A percentile compares a stretch with the other conserved stretches of the same genome.
Evolutionary conservation across 768 basidiomycete species (phyloP).

Genomic region (Infundibulicybe gibba): DNA sequence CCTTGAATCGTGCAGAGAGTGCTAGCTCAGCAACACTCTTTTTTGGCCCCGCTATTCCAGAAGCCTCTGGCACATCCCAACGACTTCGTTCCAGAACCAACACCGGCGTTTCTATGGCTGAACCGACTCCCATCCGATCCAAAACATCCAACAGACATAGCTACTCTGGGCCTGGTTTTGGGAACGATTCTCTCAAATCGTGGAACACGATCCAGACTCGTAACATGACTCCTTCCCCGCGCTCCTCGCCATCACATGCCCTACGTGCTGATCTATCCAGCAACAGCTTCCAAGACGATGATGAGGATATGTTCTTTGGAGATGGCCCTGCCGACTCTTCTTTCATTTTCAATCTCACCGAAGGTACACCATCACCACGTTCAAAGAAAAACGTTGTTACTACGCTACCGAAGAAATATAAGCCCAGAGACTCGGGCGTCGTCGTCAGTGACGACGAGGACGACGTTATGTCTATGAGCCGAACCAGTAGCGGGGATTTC

Average conservation of each 20-base stretch:
- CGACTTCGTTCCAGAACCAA: slow-evolving; percentile 25
- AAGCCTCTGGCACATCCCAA: slow-evolving; percentile 15
- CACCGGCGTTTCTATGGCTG: slow-evolving; percentile 18
- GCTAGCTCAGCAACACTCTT: slow-evolving; percentile 61
- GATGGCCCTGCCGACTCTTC: slow-evolving; percentile 43
- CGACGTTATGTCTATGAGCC: slow-evolving; percentile 18
- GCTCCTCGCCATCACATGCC: slow-evolving; percentile 38
- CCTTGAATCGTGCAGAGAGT: slow-evolving; percentile 51
- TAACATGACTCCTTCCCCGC: slow-evolving; percentile 39
- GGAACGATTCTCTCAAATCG: slow-evolving; percentile 17
- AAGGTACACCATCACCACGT: slow-evolving; percentile 54
- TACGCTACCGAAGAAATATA: slow-evolving; percentile 62
- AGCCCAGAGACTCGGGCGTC: slow-evolving; percentile 65
- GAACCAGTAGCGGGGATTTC: slow-evolving; percentile 13
- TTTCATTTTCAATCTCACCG: slow-evolving; percentile 53
- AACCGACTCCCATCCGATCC: slow-evolving; percentile 20
- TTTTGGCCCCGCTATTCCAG: slow-evolving; percentile 57
- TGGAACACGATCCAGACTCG: slow-evolving; percentile 41
- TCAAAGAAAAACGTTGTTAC: slow-evolving; percentile 28
- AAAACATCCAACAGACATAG: slow-evolving; percentile 54
- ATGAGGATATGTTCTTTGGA: slow-evolving; percentile 57
- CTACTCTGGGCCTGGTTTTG: slow-evolving; percentile 50
- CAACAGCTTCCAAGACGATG: slow-evolving; percentile 32
- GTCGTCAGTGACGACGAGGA: slow-evolving; percentile 61
- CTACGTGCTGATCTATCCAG: slow-evolving; percentile 9